Base-by-base conservation (phyloP, 2,329 filamentous ascomycete genomes). In the Berkeleyomyces basicola region DNA sequence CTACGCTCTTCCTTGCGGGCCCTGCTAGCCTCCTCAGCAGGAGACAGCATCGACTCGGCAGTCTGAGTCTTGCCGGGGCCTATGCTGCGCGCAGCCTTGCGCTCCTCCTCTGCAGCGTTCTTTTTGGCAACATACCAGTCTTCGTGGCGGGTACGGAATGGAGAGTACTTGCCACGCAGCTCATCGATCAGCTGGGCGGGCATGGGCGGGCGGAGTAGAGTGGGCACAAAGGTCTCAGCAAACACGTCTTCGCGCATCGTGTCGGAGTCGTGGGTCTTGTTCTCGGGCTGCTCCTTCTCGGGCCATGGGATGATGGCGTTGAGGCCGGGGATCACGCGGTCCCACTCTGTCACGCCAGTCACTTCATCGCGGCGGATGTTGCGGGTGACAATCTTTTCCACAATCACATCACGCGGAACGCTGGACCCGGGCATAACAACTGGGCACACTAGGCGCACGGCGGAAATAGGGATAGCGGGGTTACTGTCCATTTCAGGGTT, bases 371-470 rank as follows among this genome's bases (percentile, higher is more conserved):
- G 70, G 3, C 70, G 72, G 73, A 76, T 75, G 67, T 75, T 74
- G 14, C 71, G 68, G 53, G 79, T 78, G 66, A 81, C 78, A 63
- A 93, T 76, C 71, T 87, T 79, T 70, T 88, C 82, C 71, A 95
- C 84, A 68, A 96, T 80, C 64, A 88, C 84, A 71, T 97, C 91
- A 70, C 82, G 82, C 53, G 79, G 79, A 37, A 74, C 69, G 69
- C 85, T 84, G 10, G 86, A 87, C 66, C 75, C 73, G 14, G 82
- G 78, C 71, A 93, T 82, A 59, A 78, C 77, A 61, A 95, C 77
- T 31, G 88, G 84, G 70, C 88, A 83, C 58, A 97, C 89, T 42
- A 96, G 87, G 63, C 89, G 88, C 66, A 97, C 78, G 65, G 87
- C 78, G 42, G 82, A 79, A 69, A 95, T 78, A 61, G 86, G 79